Percentiles rank a stretch among this genome's conserved stretches.
These are phyloP conservation scores for Rhizopus delemar DNA, from an alignment of 371 early-diverging fungal genomes.

Conservation along the genomic window DNA sequence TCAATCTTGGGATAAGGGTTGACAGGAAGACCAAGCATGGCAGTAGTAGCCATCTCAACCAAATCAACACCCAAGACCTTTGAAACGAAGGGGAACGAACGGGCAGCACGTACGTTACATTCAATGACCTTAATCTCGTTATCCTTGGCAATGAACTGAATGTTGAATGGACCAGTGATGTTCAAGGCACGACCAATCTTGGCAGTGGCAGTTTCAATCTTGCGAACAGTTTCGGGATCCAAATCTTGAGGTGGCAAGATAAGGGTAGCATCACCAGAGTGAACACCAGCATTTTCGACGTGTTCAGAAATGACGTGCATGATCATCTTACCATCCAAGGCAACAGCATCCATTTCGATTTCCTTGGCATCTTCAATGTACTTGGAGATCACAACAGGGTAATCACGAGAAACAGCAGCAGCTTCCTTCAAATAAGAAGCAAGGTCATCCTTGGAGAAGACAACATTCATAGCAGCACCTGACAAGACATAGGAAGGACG, in stretches of 20 bases:
- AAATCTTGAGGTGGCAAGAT: conserved; percentile 91
- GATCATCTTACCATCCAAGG: conserved; percentile 82
- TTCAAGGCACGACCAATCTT: conserved; percentile 90
- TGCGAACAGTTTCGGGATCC: conserved; percentile 83
- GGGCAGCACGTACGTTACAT: conserved; percentile 94
- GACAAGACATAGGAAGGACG: conserved; percentile 94
- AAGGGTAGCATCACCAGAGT: conserved; percentile 95
- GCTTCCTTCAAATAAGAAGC: conserved; percentile 81
- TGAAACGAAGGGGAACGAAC: conserved; percentile 95
- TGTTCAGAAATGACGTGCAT: conserved; percentile 92
- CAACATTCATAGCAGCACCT: conserved; percentile 97
- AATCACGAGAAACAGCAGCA: conserved; percentile 81
- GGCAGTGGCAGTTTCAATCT: conserved; percentile 82
- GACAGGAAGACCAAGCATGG: conserved; percentile 81
- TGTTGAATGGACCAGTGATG: conserved; percentile 95
- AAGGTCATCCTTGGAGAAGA: conserved; percentile 77
- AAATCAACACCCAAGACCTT: conserved; percentile 90
- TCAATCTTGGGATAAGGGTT: conserved; percentile 68
- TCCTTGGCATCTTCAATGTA: conserved; percentile 95
- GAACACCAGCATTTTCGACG: conserved; percentile 96
- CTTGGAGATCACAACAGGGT: conserved; percentile 95
- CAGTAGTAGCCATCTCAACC: conserved; percentile 91
- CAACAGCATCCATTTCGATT: conserved; percentile 95
- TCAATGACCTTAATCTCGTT: conserved; percentile 96
- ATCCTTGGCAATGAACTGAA: conserved; percentile 94